Evolutionary conservation across 2,329 filamentous ascomycete species (phyloP), one percentile per base, ranked within the genome.

Genomic region (Trichoderma sp.): DNA sequence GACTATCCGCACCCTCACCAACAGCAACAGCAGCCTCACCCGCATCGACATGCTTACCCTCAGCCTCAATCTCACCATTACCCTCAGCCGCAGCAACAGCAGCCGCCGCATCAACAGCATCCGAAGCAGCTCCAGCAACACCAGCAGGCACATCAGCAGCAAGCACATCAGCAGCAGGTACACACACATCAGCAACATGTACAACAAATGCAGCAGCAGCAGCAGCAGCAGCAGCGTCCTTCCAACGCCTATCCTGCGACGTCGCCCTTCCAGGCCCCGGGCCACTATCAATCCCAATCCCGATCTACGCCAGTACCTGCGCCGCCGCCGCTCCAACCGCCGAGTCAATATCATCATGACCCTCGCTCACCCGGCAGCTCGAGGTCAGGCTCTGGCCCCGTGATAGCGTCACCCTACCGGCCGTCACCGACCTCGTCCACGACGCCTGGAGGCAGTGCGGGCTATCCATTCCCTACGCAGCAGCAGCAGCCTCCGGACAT

Each of bases 381-480:
- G 20, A 80, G 68, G 34, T 72, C 72, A 57, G 73, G 74, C 36
- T 47, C 72, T 2, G 70, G 83, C 63, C 81, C 85, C 23, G 81
- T 79, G 64, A 59, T 50, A 34, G 80, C 77, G 57, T 81, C 80
- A 3, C 84, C 87, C 2, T 88, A 87, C 75, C 84, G 86, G 68
- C 83, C 85, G 30, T 85, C 85, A 11, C 84, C 85, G 26, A 84
- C 82, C 4, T 84, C 85, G 26, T 78, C 78, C 4, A 71, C 76
- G 47, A 76, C 74, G 36, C 83, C 85, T 4, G 76, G 81, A 59
- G 84, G 81, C 74, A 79, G 77, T 13, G 77, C 81, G 59, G 85
- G 84, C 30, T 88, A 87, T 74, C 85, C 86, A 1, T 88, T 88
- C 62, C 86, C 82, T 26, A 77, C 81, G 30, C 83, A 83, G 39